phyloP scores from a whole-genome alignment of 768 basidiomycete genomes.

The Lentinula lateritia region DNA sequence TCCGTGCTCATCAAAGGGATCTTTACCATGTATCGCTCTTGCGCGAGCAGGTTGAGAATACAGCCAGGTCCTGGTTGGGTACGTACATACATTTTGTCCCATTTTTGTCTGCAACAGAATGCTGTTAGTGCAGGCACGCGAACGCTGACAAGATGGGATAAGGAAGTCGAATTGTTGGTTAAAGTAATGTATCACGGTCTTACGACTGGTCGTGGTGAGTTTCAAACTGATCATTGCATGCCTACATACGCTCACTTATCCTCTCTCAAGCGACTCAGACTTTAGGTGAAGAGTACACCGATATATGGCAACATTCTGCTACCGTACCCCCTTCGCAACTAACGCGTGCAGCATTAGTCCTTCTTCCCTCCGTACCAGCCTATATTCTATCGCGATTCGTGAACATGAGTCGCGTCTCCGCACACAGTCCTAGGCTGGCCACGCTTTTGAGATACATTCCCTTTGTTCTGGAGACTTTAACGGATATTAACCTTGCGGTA shows the following conservation, averaged over 20 bases:
- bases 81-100: constrained; percentile 12
- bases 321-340: constrained; percentile 39
- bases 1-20: constrained; percentile 83
- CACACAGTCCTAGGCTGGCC: constrained; percentile 28
- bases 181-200: constrained; percentile 71
- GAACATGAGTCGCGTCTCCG: constrained; percentile 28
- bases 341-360: constrained; percentile 48
- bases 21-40: constrained; percentile 69
- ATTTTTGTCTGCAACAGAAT: not conserved
- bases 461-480: constrained; percentile 43
- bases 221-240: not conserved
- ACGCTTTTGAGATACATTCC: constrained; percentile 38
- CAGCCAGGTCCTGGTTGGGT: constrained; percentile 78
- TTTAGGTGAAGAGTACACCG: constrained; percentile 88
- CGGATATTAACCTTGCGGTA: constrained; percentile 72
- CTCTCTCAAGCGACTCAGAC: constrained; percentile 61
- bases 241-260: constrained; percentile 8
- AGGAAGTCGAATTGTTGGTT: constrained; percentile 65
- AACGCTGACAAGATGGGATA: constrained; percentile 76
- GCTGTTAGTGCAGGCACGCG: constrained; percentile 53
- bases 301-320: constrained; percentile 68
- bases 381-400: constrained; percentile 54
- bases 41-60: constrained; percentile 69
- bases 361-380: constrained; percentile 61
- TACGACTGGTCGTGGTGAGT: constrained; percentile 67